Evolutionary conservation across 805 yeast genomes (phyloP).

Genomic region (Ogataea polymorpha): DNA sequence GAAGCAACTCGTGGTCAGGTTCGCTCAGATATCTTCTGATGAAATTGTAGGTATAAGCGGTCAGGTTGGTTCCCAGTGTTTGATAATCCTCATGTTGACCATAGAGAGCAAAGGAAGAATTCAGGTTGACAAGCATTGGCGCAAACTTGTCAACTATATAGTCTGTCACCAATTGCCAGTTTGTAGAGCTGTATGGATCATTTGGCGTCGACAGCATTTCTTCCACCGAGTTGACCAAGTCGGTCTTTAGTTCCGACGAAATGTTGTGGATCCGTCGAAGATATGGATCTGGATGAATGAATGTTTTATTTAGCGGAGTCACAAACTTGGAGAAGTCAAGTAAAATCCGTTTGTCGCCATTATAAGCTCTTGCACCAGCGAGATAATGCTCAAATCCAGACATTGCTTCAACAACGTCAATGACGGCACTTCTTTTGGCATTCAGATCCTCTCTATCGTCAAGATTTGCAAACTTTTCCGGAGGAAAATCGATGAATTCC

Average conservation of each 20-base stretch:
- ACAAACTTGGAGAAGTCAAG: conserved; percentile 52
- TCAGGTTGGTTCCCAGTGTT: conserved; percentile 32
- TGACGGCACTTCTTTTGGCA: conserved; percentile 18
- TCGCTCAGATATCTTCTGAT: conserved; percentile 41
- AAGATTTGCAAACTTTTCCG: conserved; percentile 11
- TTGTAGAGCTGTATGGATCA: conserved; percentile 40
- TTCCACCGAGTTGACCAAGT: conserved; percentile 37
- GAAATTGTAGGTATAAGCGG: conserved; percentile 41
- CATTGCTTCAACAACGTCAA: conserved; percentile 32
- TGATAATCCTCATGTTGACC: conserved; percentile 11
- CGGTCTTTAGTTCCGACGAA: conserved; percentile 33
- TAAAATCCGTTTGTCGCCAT: conserved; percentile 46
- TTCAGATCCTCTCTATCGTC: conserved; percentile 9
- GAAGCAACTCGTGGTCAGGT: conserved; percentile 14
- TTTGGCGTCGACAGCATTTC: conserved; percentile 28
- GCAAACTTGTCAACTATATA: conserved; percentile 51
- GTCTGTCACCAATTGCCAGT: conserved; percentile 56
- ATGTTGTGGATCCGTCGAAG: conserved; percentile 36
- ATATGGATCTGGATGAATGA: conserved; percentile 48
- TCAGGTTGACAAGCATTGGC: conserved; percentile 43
- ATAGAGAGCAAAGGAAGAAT: conserved; percentile 33
- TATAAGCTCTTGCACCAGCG: conserved; percentile 46
- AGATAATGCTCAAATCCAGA: conserved; percentile 42
- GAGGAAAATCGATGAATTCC: conserved; percentile 39
- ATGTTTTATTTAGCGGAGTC: conserved; percentile 52